These are phyloP conservation scores for Ambrosiella cleistominuta DNA, from an alignment of 2,329 filamentous ascomycete species.

Conservation along the genomic window DNA sequence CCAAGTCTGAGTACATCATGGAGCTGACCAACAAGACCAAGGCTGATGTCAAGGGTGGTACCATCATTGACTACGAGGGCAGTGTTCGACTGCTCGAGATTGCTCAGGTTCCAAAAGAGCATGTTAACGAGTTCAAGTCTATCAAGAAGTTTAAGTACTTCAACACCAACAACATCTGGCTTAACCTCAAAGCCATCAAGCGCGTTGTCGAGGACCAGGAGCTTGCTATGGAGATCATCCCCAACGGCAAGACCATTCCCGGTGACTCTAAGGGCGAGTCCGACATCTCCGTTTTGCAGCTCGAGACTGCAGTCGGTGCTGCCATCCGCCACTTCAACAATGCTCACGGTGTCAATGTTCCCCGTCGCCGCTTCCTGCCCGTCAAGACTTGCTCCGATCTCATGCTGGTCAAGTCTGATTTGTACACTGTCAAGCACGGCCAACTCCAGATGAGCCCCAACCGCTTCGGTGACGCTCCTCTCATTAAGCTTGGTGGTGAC, in stretches of 20 bases:
- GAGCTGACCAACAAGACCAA: slow-evolving; percentile 99
- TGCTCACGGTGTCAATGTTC: slow-evolving; percentile 97
- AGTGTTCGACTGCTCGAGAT: slow-evolving; percentile 94
- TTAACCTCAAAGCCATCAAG: slow-evolving; percentile 95
- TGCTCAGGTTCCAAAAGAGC: slow-evolving; percentile 97
- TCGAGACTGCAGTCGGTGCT: slow-evolving; percentile 95
- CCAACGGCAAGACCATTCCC: slow-evolving; percentile 95
- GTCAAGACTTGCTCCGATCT: slow-evolving; percentile 99
- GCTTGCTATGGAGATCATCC: slow-evolving; percentile 98
- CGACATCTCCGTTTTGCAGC: slow-evolving; percentile 90
- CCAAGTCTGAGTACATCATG: slow-evolving; percentile 97
- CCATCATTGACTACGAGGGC: slow-evolving; percentile 98
- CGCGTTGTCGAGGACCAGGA: slow-evolving; percentile 97
- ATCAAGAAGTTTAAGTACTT: slow-evolving; percentile 99
- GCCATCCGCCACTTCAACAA: slow-evolving; percentile 98
- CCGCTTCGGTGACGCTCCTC: slow-evolving; percentile 86
- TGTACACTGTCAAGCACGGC: slow-evolving; percentile 97
- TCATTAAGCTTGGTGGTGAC: slow-evolving; percentile 97
- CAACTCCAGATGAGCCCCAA: slow-evolving; percentile 93
- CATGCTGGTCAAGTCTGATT: slow-evolving; percentile 98
- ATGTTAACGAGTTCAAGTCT: slow-evolving; percentile 99
- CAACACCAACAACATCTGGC: slow-evolving; percentile 99
- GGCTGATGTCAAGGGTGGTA: slow-evolving; percentile 99
- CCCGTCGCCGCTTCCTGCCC: slow-evolving; percentile 90
- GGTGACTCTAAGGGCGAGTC: slow-evolving; percentile 99